These are phyloP conservation scores for Fusarium sp. DNA, from an alignment of 2,329 filamentous ascomycete genomes.

Conservation along the genomic window DNA sequence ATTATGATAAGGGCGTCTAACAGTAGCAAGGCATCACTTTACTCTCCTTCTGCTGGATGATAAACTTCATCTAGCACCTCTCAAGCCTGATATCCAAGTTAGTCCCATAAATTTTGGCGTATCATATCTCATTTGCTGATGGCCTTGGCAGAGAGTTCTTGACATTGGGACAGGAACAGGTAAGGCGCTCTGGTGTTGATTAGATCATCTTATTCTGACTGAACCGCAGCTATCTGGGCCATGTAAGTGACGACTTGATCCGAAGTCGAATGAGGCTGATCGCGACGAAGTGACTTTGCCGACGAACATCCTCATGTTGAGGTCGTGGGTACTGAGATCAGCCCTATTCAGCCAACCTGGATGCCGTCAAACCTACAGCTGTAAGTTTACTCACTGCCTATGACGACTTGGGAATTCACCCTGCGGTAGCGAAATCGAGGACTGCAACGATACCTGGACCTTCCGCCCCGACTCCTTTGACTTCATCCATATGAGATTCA, in stretches of 20 bases:
- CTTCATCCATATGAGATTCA: slow-evolving; percentile 11
- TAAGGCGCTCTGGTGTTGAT: not conserved
- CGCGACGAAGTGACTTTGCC: slow-evolving; percentile 8
- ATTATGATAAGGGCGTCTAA: not conserved
- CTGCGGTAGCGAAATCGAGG: not conserved
- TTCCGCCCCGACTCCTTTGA: not conserved
- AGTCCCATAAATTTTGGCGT: not conserved
- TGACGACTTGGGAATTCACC: accelerated
- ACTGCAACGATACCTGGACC: slow-evolving; percentile 6
- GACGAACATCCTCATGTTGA: slow-evolving; percentile 14
- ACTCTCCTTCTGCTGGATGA: not conserved
- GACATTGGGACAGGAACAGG: slow-evolving; percentile 15
- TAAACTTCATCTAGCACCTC: slow-evolving; percentile 1
- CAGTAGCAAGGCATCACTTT: not conserved
- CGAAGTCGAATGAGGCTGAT: accelerated
- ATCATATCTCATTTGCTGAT: not conserved
- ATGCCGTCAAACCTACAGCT: slow-evolving; percentile 8
- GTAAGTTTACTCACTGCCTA: not conserved
- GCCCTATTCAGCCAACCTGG: slow-evolving; percentile 18
- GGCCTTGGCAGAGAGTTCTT: not conserved
- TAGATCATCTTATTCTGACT: not conserved
- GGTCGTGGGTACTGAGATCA: slow-evolving; percentile 20
- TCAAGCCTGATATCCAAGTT: not conserved
- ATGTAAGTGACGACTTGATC: not conserved
- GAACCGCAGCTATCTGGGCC: not conserved